Base-by-base conservation (phyloP, 768 basidiomycete species). In the Pholiota microspora region DNA sequence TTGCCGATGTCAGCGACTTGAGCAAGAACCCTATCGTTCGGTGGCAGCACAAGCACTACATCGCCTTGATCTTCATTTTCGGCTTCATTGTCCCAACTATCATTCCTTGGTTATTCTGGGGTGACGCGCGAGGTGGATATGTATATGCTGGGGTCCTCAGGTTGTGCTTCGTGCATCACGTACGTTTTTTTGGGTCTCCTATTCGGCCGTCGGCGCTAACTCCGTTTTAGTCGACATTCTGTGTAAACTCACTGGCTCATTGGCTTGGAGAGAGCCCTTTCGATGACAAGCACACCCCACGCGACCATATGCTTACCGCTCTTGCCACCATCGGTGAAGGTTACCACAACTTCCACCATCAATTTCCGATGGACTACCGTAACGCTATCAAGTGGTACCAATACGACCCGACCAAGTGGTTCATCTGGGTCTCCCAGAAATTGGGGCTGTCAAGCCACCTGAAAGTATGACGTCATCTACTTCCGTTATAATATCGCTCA, bases 291-390 rank as follows among this genome's bases (percentile, higher is more conserved):
- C 92, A 94, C 71, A 89, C 92, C 7, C 94, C 94, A 15, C 81
- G 88, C 49, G 93, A 96, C 71, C 94, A 95, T 71, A 68, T 94
- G 56, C 67, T 95, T 67, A 95, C 94, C 27, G 94, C 94, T 2
- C 75, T 97, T 27, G 87, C 85, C 57, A 97, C 94, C 32, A 86
- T 95, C 64, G 94, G 94, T 51, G 94, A 98, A 71, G 94, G 94
- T 13, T 98, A 98, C 76, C 94, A 98, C 79, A 98, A 98, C 73
- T 96, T 96, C 83, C 94, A 98, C 75, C 94, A 98, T 58, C 78
- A 86, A 67, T 96, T 96, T 83, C 94, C 94, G 6, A 93, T 93
- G 90, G 94, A 98, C 71, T 98, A 94, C 76, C 83, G 94, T 23
- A 96, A 96, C 65, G 94, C 94, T 53, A 93, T 96, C 78, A 92